Evolutionary conservation across 805 yeast genomes (phyloP), one percentile per base, ranked within the genome.

Genomic region (Saturnispora dispora): DNA sequence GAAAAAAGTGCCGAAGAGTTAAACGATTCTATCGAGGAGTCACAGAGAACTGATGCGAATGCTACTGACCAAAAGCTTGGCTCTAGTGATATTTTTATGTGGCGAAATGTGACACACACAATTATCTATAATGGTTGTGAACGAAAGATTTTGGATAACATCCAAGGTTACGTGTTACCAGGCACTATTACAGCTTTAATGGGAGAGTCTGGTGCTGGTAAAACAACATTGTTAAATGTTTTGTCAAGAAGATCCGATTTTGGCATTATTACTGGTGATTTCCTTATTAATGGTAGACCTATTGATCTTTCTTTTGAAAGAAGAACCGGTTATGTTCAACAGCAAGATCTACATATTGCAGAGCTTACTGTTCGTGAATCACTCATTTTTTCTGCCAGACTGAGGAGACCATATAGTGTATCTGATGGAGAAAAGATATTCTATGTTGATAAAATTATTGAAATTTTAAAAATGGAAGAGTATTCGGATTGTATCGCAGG

Each of bases 181-280:
- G 84, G 83, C 44, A 71, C 75, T 6, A 63, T 78, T 59, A 79
- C 83, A 22, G 83, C 84, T 2, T 64, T 79, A 42, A 79, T 78
- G 81, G 84, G 84, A 52, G 83, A 77, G 58, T 77, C 82, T 2
- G 84, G 84, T 56, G 83, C 83, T 18, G 84, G 83, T 59, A 79
- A 79, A 61, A 79, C 83, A 0, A 79, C 84, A 5, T 63, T 79
- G 47, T 67, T 79, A 53, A 78, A 79, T 58, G 74, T 74, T 33
- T 63, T 79, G 53, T 74, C 81, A 44, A 75, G 74, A 59, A 68
- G 84, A 60, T 67, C 72, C 41, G 74, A 74, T 46, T 66, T 71
- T 50, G 83, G 83, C 55, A 72, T 75, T 46, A 68, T 78, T 27
- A 75, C 81, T 10, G 83, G 83, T 56, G 80, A 74, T 53, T 73